Evolutionary conservation across 345 rosid genomes (phyloP).

Genomic region (Cochlearia excelsa): DNA sequence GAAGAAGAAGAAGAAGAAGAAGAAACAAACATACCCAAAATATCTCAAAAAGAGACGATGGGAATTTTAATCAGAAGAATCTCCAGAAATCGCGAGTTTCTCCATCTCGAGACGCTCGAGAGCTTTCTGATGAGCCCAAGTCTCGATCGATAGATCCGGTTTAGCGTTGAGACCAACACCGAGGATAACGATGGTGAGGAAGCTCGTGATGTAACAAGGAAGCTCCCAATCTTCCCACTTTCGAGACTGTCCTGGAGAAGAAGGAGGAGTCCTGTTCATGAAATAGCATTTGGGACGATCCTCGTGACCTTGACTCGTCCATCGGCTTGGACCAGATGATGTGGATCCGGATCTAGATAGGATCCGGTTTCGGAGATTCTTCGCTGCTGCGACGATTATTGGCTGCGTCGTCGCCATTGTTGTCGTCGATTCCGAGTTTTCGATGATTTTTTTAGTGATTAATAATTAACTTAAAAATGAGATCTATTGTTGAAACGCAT

Average conservation of each 20-base stretch:
- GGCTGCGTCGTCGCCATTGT: constrained; percentile 33
- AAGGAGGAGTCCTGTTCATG: constrained; percentile 64
- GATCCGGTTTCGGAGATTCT: constrained; percentile 64
- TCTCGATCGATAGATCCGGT: constrained; percentile 95
- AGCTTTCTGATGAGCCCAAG: constrained; percentile 98
- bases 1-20: background rate
- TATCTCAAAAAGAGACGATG: background rate
- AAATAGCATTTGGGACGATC: constrained; percentile 88
- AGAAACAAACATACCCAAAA: constrained; percentile 15
- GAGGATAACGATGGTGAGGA: constrained; percentile 82
- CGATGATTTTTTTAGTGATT: background rate
- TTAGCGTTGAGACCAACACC: constrained; percentile 95
- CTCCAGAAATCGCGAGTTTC: constrained; percentile 37
- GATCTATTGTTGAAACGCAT: too few species aligned
- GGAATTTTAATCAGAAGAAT: constrained; percentile 24
- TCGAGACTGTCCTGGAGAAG: constrained; percentile 71
- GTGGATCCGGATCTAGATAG: constrained; percentile 45
- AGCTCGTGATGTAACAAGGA: constrained; percentile 94
- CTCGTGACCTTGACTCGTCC: constrained; percentile 79
- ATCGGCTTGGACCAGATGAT: constrained; percentile 65
- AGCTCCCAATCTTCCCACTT: constrained; percentile 99
- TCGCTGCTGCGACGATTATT: constrained; percentile 33
- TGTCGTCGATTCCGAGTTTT: constrained; percentile 9
- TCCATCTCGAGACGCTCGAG: constrained; percentile 75
- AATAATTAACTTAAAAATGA: background rate